Evolutionary conservation across 441 rosid species (phyloP), one percentile per base, ranked within the genome.

Genomic region (Erodium moschatum): DNA sequence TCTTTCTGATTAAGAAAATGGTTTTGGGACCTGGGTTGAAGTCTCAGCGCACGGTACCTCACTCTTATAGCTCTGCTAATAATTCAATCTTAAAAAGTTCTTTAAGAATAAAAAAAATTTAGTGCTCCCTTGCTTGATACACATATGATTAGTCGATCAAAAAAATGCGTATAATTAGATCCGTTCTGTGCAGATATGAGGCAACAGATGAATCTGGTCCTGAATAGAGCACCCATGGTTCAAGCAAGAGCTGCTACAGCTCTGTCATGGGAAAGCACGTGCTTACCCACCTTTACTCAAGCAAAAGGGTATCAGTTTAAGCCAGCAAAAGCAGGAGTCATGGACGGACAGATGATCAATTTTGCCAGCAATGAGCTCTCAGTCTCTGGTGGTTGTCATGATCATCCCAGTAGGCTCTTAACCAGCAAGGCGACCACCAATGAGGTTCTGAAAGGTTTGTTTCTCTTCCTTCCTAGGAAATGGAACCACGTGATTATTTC

Each of bases 391-490:
- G 60, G 21, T 60, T 13, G n/a, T 76, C 80, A 72, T 64, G 81
- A 24, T 24, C 27, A 82, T 72, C 78, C 83, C 67, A 73, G 67
- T 71, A 79, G 83, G 78, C 84, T 80, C 67, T 77, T 81, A 44
- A 70, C 78, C 29, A 63, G 75, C 71, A 84, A 79, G 78, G 73
- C 71, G 67, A 64, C 54, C 18, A n/a, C 76, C 40, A 64, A 72
- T 65, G 84, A 77, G 81, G 67, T 73, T 84, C 76, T 72, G 48
- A 73, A 81, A 80, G 92, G 97, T 91, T 64, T 64, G 80, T 71
- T 67, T 74, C 69, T 76, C 38, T 48, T 29, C 38, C 12, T 38
- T 8, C 6, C 12, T 29, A 16, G 56, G n/a, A 3, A 19, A 29
- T 44, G 35, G 50, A 71, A 31, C 27, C 4, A 16, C 33, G 8